Evolutionary conservation across 352 stramenopile species (phyloP).

Genomic region (Pythium aquatile): DNA sequence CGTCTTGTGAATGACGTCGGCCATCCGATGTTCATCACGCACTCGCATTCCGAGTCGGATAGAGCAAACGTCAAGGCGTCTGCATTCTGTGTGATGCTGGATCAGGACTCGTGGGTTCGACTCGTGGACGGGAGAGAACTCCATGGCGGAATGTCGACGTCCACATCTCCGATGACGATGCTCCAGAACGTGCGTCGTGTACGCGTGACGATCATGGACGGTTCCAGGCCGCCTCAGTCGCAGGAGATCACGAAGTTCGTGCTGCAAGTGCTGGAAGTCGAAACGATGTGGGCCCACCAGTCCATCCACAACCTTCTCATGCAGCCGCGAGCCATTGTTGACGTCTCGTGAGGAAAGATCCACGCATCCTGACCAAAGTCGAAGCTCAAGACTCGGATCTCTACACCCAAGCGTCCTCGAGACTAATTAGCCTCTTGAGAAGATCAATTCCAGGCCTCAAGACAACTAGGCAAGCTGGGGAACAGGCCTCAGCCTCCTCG

Average conservation of each 20-base stretch:
- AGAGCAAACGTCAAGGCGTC: not conserved
- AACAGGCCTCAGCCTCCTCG: too few relatives aligned
- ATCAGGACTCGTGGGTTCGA: slow-evolving; percentile 8
- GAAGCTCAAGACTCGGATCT: too few relatives aligned
- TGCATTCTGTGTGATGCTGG: not conserved
- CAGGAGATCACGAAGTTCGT: slow-evolving; percentile 2
- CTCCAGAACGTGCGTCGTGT: slow-evolving; percentile 5
- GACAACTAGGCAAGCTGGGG: too few relatives aligned
- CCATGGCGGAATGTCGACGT: not conserved
- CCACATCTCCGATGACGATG: not conserved
- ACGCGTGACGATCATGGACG: not conserved
- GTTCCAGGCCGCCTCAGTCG: not conserved
- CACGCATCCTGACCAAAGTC: too few relatives aligned
- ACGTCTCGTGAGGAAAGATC: not conserved
- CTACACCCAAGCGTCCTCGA: too few relatives aligned
- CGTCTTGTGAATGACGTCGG: not conserved
- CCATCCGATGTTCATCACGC: not conserved
- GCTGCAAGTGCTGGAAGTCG: not conserved
- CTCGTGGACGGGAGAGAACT: slow-evolving; percentile 5
- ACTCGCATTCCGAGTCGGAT: slow-evolving; percentile 1
- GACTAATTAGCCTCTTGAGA: too few relatives aligned
- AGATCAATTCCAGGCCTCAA: too few relatives aligned
- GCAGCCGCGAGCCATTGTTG: not conserved
- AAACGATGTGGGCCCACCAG: slow-evolving; percentile 1
- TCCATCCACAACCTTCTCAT: slow-evolving; percentile 1